Conservation (phyloP, 2,329 filamentous ascomycete genomes). For the Xylaria arbuscula region DNA sequence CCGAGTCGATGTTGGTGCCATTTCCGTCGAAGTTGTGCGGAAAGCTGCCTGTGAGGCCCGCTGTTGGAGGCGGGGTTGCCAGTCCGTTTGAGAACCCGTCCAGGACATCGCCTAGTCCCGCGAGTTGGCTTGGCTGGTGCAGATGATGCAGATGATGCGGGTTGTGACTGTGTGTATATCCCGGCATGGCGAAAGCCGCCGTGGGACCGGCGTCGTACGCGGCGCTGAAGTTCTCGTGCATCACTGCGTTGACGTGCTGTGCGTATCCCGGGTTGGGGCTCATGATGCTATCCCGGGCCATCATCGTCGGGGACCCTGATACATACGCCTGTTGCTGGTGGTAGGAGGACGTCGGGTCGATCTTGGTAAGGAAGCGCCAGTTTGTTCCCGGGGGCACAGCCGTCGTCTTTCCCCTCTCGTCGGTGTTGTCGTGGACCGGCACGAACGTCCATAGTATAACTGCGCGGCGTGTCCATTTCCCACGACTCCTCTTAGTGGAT, state of each 20-base stretch:
- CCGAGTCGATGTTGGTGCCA: slow-evolving; percentile 39
- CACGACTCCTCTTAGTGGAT: slow-evolving; percentile 39
- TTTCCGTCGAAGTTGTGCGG: slow-evolving; percentile 56
- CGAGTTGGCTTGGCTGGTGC: slow-evolving; percentile 38
- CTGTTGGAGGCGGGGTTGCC: slow-evolving; percentile 67
- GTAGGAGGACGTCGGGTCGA: slow-evolving; percentile 68
- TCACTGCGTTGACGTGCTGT: slow-evolving; percentile 65
- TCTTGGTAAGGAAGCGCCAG: slow-evolving; percentile 71
- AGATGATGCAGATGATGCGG: slow-evolving; percentile 37
- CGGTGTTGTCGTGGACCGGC: slow-evolving; percentile 61
- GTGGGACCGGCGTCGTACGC: slow-evolving; percentile 57
- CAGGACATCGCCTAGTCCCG: slow-evolving; percentile 53
- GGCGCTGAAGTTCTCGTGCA: slow-evolving; percentile 67
- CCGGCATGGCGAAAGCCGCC: slow-evolving; percentile 37
- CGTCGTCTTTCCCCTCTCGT: slow-evolving; percentile 56
- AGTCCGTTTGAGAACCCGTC: slow-evolving; percentile 64
- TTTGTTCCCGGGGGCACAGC: slow-evolving; percentile 65
- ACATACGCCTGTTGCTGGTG: slow-evolving; percentile 63
- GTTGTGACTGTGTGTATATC: slow-evolving; percentile 38
- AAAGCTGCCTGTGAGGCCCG: slow-evolving; percentile 60
- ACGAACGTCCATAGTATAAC: slow-evolving; percentile 73
- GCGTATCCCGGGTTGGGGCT: slow-evolving; percentile 63
- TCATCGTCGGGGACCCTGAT: slow-evolving; percentile 50
- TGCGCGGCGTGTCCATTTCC: slow-evolving; percentile 65
- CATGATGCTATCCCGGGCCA: slow-evolving; percentile 60